phyloP scores from a whole-genome alignment of 208 protist genomes.

The Leishmania gerbilli region DNA sequence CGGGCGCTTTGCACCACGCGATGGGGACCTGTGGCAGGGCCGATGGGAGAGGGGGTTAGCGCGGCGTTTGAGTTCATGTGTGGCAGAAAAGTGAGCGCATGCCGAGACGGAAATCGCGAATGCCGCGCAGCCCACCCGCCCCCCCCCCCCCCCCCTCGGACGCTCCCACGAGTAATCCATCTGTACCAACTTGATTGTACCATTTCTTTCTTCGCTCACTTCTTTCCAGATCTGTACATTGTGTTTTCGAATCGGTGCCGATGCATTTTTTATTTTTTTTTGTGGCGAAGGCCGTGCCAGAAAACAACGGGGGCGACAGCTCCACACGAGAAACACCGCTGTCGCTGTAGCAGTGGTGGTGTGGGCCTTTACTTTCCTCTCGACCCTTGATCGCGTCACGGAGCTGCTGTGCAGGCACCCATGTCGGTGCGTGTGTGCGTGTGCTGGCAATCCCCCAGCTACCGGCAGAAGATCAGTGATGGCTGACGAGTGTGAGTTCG shows the following conservation, averaged over 20 bases:
- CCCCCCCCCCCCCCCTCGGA: background rate
- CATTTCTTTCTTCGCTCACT: slow-evolving; percentile 10
- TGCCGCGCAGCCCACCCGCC: background rate
- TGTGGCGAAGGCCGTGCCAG: background rate
- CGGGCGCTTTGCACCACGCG: background rate
- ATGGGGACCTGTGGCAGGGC: background rate
- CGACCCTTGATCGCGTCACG: background rate
- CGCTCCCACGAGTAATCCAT: background rate
- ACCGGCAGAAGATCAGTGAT: background rate
- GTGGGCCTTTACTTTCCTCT: background rate
- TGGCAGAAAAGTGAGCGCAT: background rate
- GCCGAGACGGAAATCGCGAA: background rate
- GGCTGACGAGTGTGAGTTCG: background rate
- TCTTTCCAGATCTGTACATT: background rate
- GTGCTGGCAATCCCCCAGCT: background rate
- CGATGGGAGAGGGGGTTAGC: background rate
- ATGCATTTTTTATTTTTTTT: background rate
- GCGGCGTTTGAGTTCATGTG: background rate
- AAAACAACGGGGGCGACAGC: background rate
- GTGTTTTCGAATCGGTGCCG: slow-evolving; percentile 2
- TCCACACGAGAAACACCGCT: too few relatives aligned
- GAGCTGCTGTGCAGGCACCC: background rate
- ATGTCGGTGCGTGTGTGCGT: background rate
- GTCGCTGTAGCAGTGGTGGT: background rate
- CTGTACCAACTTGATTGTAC: background rate